phyloP scores from a whole-genome alignment of 306 rosid genomes.

The Comarum palustre region DNA sequence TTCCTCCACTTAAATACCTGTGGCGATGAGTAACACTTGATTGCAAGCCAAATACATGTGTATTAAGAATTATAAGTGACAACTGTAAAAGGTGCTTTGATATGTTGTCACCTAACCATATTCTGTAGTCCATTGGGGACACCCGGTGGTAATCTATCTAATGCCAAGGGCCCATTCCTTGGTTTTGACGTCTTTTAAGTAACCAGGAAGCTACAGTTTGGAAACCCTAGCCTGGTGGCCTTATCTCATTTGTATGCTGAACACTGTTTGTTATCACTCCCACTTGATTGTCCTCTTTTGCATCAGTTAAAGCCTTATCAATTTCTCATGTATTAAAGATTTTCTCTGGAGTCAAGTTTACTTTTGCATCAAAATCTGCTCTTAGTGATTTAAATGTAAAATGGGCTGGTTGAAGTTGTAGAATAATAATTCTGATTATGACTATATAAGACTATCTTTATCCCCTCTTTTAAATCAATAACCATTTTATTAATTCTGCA shows the following conservation, averaged over 20 bases:
- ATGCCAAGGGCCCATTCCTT: neutral
- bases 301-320: slow-evolving; percentile 5
- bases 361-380: neutral
- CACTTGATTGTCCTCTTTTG: neutral
- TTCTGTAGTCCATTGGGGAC: neutral
- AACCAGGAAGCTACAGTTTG: neutral
- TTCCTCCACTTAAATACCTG: neutral
- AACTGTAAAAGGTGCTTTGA: neutral
- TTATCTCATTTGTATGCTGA: neutral
- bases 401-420: neutral
- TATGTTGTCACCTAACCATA: neutral
- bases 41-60: neutral
- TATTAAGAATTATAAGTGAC: neutral
- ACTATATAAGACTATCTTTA: neutral
- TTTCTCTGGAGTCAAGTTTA: neutral
- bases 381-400: neutral
- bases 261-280: neutral
- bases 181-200: neutral
- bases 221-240: neutral
- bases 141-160: neutral
- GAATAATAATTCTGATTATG: neutral
- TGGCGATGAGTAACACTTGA: neutral
- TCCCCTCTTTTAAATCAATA: neutral
- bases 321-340: neutral
- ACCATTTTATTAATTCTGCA: slow-evolving; percentile 3